Evolutionary conservation across 2,329 filamentous ascomycete genomes (phyloP).

Genomic region (Penicillium sp.): DNA sequence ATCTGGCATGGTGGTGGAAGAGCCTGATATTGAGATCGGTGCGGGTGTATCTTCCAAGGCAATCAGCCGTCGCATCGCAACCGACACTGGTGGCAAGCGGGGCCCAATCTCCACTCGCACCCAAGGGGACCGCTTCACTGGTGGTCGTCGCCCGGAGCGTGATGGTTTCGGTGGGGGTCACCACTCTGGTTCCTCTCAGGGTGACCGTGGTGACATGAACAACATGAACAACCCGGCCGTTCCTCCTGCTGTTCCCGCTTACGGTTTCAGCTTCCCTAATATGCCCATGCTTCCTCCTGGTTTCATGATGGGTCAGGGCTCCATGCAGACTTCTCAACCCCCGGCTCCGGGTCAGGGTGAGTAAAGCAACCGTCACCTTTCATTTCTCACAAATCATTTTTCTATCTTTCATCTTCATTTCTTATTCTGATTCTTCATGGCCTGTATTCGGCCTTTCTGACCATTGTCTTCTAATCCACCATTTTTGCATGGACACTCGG

Average conservation of each 20-base stretch:
- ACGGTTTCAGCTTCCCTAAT: constrained; percentile 53
- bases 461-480: constrained; percentile 2
- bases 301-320: constrained; percentile 46
- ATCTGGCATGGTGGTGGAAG: constrained; percentile 84
- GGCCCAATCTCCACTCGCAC: constrained; percentile 49
- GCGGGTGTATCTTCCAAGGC: constrained; percentile 92
- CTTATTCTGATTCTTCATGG: neutral
- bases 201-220: constrained; percentile 36
- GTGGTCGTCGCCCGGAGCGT: constrained; percentile 33
- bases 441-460: neutral
- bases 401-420: constrained; percentile 1
- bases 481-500: neutral
- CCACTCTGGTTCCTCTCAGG: constrained; percentile 24
- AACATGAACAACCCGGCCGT: constrained; percentile 49
- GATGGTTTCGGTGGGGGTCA: constrained; percentile 30
- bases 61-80: constrained; percentile 53
- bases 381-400: neutral
- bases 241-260: constrained; percentile 55
- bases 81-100: constrained; percentile 50
- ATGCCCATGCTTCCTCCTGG: constrained; percentile 51
- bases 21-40: constrained; percentile 98
- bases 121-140: constrained; percentile 25
- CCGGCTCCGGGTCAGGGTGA: constrained; percentile 40
- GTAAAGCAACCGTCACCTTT: constrained; percentile 5
- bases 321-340: constrained; percentile 34